Conservation (phyloP, 495 filamentous ascomycete species). For the Jackrogersella minutella region DNA sequence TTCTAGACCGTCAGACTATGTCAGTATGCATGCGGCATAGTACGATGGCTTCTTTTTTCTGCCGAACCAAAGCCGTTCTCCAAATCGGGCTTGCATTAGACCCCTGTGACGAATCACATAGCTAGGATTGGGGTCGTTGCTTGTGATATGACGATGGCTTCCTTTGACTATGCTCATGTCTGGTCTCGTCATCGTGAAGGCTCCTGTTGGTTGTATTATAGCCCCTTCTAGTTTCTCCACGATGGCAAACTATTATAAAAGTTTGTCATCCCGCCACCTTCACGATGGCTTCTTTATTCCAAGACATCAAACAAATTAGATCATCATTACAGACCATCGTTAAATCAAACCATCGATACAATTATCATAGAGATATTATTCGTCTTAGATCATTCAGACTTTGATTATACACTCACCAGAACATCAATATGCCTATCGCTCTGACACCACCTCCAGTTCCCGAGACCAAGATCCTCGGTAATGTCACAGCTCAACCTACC, state of each 20-base stretch:
- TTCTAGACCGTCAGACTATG: slow-evolving; percentile 20
- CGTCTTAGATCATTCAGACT: slow-evolving; percentile 1
- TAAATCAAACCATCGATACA: no score
- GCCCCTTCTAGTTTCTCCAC: slow-evolving; percentile 3
- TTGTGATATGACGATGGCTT: slow-evolving; percentile 36
- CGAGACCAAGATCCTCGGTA: slow-evolving; percentile 36
- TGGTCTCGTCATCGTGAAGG: slow-evolving; percentile 37
- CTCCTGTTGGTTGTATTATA: background rate
- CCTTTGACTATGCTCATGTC: slow-evolving; percentile 18
- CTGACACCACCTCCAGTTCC: slow-evolving; percentile 38
- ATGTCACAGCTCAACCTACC: slow-evolving; percentile 29
- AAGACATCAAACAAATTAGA: background rate
- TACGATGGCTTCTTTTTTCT: slow-evolving; percentile 24
- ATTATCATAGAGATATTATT: background rate
- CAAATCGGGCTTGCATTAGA: slow-evolving; percentile 26
- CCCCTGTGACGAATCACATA: slow-evolving; percentile 23
- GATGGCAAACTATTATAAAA: slow-evolving; percentile 28
- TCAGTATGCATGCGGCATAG: slow-evolving; percentile 31
- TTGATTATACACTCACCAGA: slow-evolving; percentile 2
- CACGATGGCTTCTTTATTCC: slow-evolving; percentile 9
- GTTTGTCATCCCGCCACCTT: slow-evolving; percentile 2
- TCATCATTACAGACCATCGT: background rate
- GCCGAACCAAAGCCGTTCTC: slow-evolving; percentile 21
- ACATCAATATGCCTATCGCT: slow-evolving; percentile 47
- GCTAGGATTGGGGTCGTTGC: slow-evolving; percentile 2